A percentile compares a stretch with the other conserved stretches of the same genome.
Evolutionary conservation across 2,329 filamentous ascomycete species (phyloP).

Genomic region (Beauveria sp.): DNA sequence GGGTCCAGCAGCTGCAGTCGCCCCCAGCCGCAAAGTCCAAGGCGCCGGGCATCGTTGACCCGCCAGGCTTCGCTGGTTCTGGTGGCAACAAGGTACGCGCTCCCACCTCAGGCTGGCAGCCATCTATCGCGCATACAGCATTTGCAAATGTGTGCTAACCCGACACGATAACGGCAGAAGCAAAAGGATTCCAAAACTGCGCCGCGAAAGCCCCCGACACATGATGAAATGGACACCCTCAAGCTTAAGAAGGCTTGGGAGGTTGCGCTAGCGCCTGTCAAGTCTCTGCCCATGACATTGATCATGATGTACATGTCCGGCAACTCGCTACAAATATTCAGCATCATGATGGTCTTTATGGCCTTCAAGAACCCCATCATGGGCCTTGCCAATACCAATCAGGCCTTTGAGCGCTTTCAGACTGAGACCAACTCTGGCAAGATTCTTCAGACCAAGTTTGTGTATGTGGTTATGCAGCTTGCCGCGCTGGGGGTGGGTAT

Average conservation of each 20-base stretch:
- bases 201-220: slow-evolving; percentile 58
- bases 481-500: slow-evolving; percentile 76
- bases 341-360: slow-evolving; percentile 99
- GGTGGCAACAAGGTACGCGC: slow-evolving; percentile 48
- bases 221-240: slow-evolving; percentile 85
- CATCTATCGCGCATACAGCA: not conserved
- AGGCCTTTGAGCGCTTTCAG: slow-evolving; percentile 87
- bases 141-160: slow-evolving; percentile 6
- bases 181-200: slow-evolving; percentile 42
- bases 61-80: slow-evolving; percentile 66
- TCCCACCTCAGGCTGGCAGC: not conserved
- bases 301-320: slow-evolving; percentile 99
- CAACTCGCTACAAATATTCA: slow-evolving; percentile 96
- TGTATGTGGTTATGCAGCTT: slow-evolving; percentile 82
- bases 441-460: slow-evolving; percentile 75
- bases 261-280: slow-evolving; percentile 84
- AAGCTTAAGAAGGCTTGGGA: slow-evolving; percentile 99
- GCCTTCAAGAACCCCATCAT: slow-evolving; percentile 94
- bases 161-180: slow-evolving; percentile 29
- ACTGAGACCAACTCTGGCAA: slow-evolving; percentile 67
- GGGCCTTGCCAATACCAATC: slow-evolving; percentile 73
- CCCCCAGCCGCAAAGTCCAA: slow-evolving; percentile 61
- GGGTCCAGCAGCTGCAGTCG: slow-evolving; percentile 73
- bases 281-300: slow-evolving; percentile 93
- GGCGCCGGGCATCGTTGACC: slow-evolving; percentile 65